A percentile compares a stretch with the other conserved stretches of the same genome.
Evolutionary conservation across 192 early-diverging fungal genomes (phyloP).

Genomic region (Dissophora globulifera): DNA sequence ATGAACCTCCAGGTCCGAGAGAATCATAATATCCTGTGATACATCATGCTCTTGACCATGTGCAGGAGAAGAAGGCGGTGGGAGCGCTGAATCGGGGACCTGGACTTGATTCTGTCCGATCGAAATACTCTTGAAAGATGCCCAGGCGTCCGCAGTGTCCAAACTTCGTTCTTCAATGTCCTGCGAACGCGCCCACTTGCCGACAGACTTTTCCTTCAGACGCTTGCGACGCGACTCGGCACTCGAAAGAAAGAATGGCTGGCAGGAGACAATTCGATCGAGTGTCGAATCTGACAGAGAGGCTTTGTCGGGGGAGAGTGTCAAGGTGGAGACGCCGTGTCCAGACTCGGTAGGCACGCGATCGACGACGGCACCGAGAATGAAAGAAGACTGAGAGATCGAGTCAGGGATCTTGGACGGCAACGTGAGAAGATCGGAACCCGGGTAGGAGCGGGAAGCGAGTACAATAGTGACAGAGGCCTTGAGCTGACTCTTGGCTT

Average conservation of each 20-base stretch:
- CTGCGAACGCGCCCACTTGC: conserved; percentile 50
- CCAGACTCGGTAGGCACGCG: conserved; percentile 39
- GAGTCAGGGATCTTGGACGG: conserved; percentile 23
- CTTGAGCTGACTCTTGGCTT: background rate
- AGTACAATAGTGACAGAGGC: conserved; percentile 33
- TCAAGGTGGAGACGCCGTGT: conserved; percentile 47
- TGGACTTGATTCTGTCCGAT: conserved; percentile 39
- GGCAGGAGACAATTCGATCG: conserved; percentile 1
- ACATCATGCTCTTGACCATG: background rate
- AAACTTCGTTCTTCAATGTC: conserved; percentile 49
- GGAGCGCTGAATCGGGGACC: conserved; percentile 21
- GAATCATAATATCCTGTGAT: conserved; percentile 47
- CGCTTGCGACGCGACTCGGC: conserved; percentile 34
- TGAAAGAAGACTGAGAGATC: conserved; percentile 10
- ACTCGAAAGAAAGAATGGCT: conserved; percentile 37
- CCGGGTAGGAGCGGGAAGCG: conserved; percentile 41
- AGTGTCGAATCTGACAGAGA: too few relatives aligned
- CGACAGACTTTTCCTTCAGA: conserved; percentile 38
- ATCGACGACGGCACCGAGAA: conserved; percentile 42
- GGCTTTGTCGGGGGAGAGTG: conserved; percentile 2
- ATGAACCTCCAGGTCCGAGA: conserved; percentile 65
- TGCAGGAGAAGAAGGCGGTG: background rate
- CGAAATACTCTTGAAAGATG: conserved; percentile 38
- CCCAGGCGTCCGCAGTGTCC: conserved; percentile 45
- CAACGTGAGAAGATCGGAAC: conserved; percentile 31